A percentile compares a stretch with the other conserved stretches of the same genome.
Evolutionary conservation across 2,329 filamentous ascomycete species (phyloP).

Genomic region (Beauveria brongniartii): DNA sequence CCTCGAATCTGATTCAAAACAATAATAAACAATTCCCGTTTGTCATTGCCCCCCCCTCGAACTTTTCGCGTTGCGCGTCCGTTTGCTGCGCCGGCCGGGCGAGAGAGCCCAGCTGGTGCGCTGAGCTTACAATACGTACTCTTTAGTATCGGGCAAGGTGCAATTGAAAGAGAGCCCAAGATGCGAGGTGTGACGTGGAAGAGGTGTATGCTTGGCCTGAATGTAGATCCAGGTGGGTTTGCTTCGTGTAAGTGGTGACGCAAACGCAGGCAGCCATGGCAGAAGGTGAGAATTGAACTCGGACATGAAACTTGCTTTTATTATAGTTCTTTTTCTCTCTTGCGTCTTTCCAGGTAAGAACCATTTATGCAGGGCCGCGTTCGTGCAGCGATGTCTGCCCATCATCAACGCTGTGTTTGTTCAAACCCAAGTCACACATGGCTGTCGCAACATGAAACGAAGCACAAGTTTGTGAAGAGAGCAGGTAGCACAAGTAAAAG

Average conservation of each 20-base stretch:
- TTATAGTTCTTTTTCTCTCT: too few relatives aligned
- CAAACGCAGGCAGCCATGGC: background rate
- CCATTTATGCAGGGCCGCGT: background rate
- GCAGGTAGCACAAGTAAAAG: background rate
- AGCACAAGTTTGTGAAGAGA: background rate
- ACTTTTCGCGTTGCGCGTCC: background rate
- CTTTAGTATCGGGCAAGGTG: too few relatives aligned
- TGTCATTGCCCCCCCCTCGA: background rate
- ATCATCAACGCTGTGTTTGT: background rate
- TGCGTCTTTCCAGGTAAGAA: too few relatives aligned
- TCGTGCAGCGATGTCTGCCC: background rate
- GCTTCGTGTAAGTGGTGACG: background rate
- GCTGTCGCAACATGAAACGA: slow-evolving; percentile 2
- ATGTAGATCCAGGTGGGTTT: background rate
- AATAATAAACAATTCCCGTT: slow-evolving; percentile 4
- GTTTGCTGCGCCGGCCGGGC: background rate
- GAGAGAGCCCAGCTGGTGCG: background rate
- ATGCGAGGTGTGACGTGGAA: background rate
- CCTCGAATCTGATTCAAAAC: background rate
- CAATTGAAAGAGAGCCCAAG: too few relatives aligned
- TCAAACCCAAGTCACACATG: background rate
- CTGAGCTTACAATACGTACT: background rate
- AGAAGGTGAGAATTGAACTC: too few relatives aligned
- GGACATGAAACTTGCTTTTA: too few relatives aligned
- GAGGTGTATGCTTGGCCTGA: background rate